Evolutionary conservation across 306 rosid species (phyloP), one percentile per base, ranked within the genome.

Genomic region (Trichosanthes cucumerina): DNA sequence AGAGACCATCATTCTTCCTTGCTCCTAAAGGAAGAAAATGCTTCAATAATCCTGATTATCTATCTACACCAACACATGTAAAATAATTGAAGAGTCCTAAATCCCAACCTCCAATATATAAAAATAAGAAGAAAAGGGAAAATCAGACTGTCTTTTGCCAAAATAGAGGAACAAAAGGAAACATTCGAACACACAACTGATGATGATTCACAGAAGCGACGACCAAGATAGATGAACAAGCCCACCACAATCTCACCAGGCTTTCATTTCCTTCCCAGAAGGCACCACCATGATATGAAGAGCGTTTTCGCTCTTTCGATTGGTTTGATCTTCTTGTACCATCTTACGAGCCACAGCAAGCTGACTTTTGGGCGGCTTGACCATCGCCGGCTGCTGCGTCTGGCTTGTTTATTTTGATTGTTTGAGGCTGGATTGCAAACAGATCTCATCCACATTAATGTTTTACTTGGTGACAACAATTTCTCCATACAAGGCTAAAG

Each of bases 341-440:
- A 33, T 31, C 70, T 86, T 77, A 81, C 76, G 84, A 85, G 66
- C 93, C 96, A 8, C 97, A 92, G 92, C 97, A 92, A 23, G 88
- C 81, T 23, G 97, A 86, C 77, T 83, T 86, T 79, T 81, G 88
- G 16, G 89, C 91, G 36, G 92, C 87, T 81, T 87, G 88, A 79
- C 86, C 86, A 59, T 84, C 85, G 23, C 85, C 19, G 14, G 76
- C 88, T 19, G 80, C 86, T 75, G 34, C 81, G 41, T 87, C 93
- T 47, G 86, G 79, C 87, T 89, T 87, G 75, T 86, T 89, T 81
- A 92, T 88, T 88, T 86, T 84, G 83, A 92, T 84, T 46, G 93
- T 81, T 81, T 85, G 93, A 24, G 91, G 91, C 97, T 92, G 92
- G 11, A 74, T 50, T 16, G 10, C 62, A 52, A 18, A 74, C 11